Evolutionary conservation across 345 rosid genomes (phyloP).

Genomic region (Sonneratia alba): DNA sequence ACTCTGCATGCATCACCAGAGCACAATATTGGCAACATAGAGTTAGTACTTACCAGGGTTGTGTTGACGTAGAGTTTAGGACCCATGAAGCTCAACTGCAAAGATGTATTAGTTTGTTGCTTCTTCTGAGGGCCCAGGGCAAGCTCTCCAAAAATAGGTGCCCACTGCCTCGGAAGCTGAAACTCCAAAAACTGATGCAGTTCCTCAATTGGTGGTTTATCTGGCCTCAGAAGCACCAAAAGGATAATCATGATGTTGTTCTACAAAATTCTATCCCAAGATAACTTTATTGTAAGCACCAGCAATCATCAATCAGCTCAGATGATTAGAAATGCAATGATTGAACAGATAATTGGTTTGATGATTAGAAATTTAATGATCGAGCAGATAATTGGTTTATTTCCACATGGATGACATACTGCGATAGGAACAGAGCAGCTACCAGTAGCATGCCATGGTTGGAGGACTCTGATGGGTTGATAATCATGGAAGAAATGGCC

Average conservation of each 20-base stretch:
- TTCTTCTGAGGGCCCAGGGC: conserved; percentile 37
- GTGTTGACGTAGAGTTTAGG: conserved; percentile 45
- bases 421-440: not conserved
- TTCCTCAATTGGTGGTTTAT: conserved; percentile 42
- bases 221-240: conserved; percentile 13
- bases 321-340: not conserved
- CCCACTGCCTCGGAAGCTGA: conserved; percentile 49
- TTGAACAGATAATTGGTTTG: not conserved
- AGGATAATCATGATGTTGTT: not conserved
- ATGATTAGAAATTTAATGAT: not conserved
- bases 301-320: not conserved
- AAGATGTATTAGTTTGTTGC: conserved; percentile 27
- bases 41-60: conserved; percentile 9
- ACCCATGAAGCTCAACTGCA: conserved; percentile 45
- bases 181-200: conserved; percentile 47
- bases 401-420: not conserved
- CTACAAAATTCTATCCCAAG: not conserved
- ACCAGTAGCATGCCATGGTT: not conserved
- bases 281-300: not conserved
- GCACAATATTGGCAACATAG: not conserved
- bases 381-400: not conserved
- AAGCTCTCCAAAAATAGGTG: conserved; percentile 44
- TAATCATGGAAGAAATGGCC: too few relatives aligned
- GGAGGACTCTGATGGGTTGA: too few relatives aligned
- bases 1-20: not conserved